phyloP scores from a whole-genome alignment of 495 filamentous ascomycete species.

The Penicillium coprophilum region DNA sequence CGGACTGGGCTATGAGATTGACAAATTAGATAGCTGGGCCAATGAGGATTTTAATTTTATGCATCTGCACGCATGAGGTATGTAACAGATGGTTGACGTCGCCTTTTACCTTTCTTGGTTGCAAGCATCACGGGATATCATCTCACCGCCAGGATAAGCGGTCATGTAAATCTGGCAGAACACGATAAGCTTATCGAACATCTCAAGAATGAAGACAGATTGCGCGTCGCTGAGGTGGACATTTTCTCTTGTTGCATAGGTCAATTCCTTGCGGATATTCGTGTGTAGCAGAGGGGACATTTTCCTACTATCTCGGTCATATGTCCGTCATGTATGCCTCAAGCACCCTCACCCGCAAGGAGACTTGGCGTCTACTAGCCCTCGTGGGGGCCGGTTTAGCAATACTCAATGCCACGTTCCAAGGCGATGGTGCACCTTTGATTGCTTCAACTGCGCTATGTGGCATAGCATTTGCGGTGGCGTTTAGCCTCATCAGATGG shows the following conservation, averaged over 20 bases:
- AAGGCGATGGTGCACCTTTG: conserved; percentile 83
- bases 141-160: conserved; percentile 28
- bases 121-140: conserved; percentile 22
- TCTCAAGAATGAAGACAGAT: conserved; percentile 33
- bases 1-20: conserved; percentile 10
- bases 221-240: conserved; percentile 22
- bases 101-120: conserved; percentile 25
- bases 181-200: conserved; percentile 29
- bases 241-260: conserved; percentile 11
- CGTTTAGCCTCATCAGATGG: conserved; percentile 87
- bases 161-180: conserved; percentile 33
- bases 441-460: conserved; percentile 84
- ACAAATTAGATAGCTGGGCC: conserved; percentile 20
- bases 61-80: conserved; percentile 28
- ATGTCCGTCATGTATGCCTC: conserved; percentile 40
- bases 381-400: conserved; percentile 68
- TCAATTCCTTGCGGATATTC: conserved; percentile 7
- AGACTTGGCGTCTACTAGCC: conserved; percentile 67
- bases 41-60: conserved; percentile 25
- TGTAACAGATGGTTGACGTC: conserved; percentile 32
- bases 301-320: neutral
- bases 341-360: conserved; percentile 58
- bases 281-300: neutral
- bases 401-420: conserved; percentile 78
- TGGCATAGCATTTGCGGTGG: conserved; percentile 75